Evolutionary conservation across 495 filamentous ascomycete genomes (phyloP).

Genomic region (Diplogelasinospora grovesii): DNA sequence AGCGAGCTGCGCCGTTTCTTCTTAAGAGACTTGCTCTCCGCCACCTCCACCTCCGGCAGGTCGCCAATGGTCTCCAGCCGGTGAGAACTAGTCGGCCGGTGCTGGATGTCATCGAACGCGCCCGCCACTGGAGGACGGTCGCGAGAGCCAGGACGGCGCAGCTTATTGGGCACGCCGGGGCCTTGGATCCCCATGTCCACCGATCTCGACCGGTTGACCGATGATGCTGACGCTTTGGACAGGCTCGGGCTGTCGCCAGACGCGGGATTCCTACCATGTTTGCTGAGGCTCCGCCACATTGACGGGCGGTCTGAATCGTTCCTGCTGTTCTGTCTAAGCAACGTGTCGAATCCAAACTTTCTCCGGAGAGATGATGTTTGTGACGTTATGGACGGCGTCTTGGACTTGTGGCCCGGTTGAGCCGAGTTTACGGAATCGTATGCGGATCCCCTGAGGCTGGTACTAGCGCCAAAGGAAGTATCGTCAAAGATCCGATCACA

Average conservation of each 20-base stretch:
- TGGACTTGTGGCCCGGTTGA: constrained; percentile 37
- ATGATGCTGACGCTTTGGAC: constrained; percentile 53
- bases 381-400: constrained; percentile 46
- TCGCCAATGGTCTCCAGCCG: constrained; percentile 44
- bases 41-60: constrained; percentile 37
- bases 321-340: constrained; percentile 72
- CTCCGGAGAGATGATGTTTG: constrained; percentile 79
- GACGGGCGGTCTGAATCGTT: constrained; percentile 63
- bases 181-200: constrained; percentile 59
- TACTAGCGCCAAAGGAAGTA: constrained; percentile 33
- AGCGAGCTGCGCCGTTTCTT: constrained; percentile 89
- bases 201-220: constrained; percentile 72
- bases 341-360: constrained; percentile 68
- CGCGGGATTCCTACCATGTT: constrained; percentile 56
- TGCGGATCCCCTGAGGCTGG: constrained; percentile 23
- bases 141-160: constrained; percentile 58
- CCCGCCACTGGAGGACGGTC: constrained; percentile 58
- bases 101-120: constrained; percentile 48
- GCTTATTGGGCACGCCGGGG: constrained; percentile 36
- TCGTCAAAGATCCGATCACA: constrained; percentile 82
- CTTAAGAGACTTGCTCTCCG: constrained; percentile 40
- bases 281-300: constrained; percentile 84
- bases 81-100: constrained; percentile 42
- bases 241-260: constrained; percentile 50
- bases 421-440: constrained; percentile 44